Base-by-base conservation (phyloP, 345 rosid species). In the Clausena lansium region DNA sequence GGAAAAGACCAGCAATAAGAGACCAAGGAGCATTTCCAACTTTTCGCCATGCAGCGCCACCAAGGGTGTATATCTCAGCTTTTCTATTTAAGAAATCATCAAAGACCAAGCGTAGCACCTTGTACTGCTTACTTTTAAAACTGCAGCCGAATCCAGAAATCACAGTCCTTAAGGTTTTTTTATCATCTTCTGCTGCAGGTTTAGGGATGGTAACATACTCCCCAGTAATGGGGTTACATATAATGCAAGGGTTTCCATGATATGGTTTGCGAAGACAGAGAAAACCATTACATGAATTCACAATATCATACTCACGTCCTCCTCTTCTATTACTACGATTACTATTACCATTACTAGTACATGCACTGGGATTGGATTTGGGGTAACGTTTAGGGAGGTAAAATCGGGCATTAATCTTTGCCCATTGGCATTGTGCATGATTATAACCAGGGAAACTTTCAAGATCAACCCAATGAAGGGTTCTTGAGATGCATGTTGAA, bases 201-300 rank as follows among this genome's bases (percentile, higher is more conserved):
- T 77, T 20, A 30, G 81, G 81, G 60, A 77, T 65, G 47, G 38
- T 62, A 58, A 77, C 17, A 39, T 68, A 77, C 59, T 81, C 78
- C 2, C 81, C 78, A 9, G 76, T 68, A 45, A 81, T 27, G 3
- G 81, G 84, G 64, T 81, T 81, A 70, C 80, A 77, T n/a, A 81
- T 38, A 22, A 65, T 39, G 70, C 36, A 62, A 25, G 84, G 84
- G 22, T 50, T 70, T 70, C 70, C 39, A 33, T 13, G 8, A 10
- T n/a, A 22, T 47, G 74, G 63, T 36, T 67, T 50, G 38, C 65
- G 66, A 66, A 81, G 47, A 54, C 84, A 81, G 50, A 81, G 78
- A 41, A 77, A 74, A 9, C 84, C 84, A 77, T 77, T 81, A 64
- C 81, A 77, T 3, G 84, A 77, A 74, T 73, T 77, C 60, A 77